phyloP scores from a whole-genome alignment of 2,329 filamentous ascomycete genomes.

The Exophiala alcalophila region DNA sequence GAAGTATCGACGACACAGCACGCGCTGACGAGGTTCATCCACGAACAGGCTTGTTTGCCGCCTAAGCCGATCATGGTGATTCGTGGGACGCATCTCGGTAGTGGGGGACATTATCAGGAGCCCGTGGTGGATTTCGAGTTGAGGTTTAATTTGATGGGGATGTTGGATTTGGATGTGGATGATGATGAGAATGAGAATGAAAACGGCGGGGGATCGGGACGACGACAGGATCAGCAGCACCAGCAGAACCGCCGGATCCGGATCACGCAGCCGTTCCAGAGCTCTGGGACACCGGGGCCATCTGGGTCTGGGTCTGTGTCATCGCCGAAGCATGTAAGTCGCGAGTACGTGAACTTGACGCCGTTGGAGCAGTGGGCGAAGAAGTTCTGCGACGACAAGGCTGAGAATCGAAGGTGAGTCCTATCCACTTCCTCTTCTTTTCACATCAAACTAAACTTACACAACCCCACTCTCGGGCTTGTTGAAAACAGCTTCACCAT shows the following conservation, averaged over 20 bases:
- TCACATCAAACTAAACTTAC: not conserved
- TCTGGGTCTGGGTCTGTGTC: conserved; percentile 17
- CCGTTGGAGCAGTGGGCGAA: conserved; percentile 28
- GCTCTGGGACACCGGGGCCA: too few species aligned
- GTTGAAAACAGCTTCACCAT: conserved; percentile 21
- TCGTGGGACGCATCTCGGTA: conserved; percentile 23
- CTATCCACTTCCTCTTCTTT: not conserved
- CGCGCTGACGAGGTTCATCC: conserved; percentile 31
- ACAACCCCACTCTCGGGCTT: not conserved
- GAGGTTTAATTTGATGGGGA: conserved; percentile 30
- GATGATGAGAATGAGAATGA: not conserved
- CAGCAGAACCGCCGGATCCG: conserved; percentile 21
- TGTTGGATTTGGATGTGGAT: conserved; percentile 27
- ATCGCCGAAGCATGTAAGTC: conserved; percentile 8
- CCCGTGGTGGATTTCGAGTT: conserved; percentile 32
- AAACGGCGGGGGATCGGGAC: not conserved
- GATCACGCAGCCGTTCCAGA: conserved; percentile 23
- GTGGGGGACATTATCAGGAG: conserved; percentile 2
- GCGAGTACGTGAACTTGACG: conserved; percentile 9
- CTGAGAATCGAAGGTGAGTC: conserved; percentile 23
- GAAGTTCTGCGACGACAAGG: conserved; percentile 30
- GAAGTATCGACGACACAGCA: conserved; percentile 28
- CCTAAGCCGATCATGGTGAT: conserved; percentile 33
- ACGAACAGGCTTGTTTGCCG: conserved; percentile 33
- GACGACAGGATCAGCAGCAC: not conserved